Base-by-base conservation (phyloP, 805 yeast genomes). In the Candida pseudofarinosa region DNA sequence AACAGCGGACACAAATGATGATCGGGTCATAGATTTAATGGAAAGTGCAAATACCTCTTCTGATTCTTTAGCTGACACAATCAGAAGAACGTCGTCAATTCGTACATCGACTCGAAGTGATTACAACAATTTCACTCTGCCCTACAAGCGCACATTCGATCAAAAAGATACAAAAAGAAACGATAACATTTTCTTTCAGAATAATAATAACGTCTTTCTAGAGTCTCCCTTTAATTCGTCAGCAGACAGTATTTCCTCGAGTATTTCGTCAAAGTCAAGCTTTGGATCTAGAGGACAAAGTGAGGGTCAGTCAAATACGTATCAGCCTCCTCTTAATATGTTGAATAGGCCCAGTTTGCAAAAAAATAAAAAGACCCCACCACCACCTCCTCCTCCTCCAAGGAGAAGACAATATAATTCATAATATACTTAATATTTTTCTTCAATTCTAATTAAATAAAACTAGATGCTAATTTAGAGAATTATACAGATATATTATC, bases 291-390 rank as follows among this genome's bases (percentile, higher is more conserved):
- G 67, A 23, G 69, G 71, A 12, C 45, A 52, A 38, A 56, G 42
- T 39, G 67, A 67, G 44, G 60, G 55, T 39, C 63, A 73, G 1
- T 73, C 75, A 1, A 71, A 73, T 4, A 73, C 73, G 4, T 73
- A 73, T 2, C 63, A 65, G 16, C 52, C 53, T 12, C 47, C 38
- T 10, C 14, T 16, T 10, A 35, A 45, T 4, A 46, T 33, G 28
- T 30, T 37, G 4, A 39, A 50, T 15, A 19, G 30, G 23, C 10
- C 38, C 15, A 18, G 4, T 8, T 39, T 5, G 38, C 31, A 33
- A 28, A 19, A 31, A 31, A 12, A 12, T 13, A 5, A 14, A 23
- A 19, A 20, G 19, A 28, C 19, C 17, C 17, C 45, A n/a, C 58
- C 62, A 13, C 67, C 65, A 3, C 67, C 67, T 10, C 69, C 69